A percentile compares a stretch with the other conserved stretches of the same genome.
Conservation (phyloP, 1,284 basidiomycete species). For the Coniferiporia weirii region DNA sequence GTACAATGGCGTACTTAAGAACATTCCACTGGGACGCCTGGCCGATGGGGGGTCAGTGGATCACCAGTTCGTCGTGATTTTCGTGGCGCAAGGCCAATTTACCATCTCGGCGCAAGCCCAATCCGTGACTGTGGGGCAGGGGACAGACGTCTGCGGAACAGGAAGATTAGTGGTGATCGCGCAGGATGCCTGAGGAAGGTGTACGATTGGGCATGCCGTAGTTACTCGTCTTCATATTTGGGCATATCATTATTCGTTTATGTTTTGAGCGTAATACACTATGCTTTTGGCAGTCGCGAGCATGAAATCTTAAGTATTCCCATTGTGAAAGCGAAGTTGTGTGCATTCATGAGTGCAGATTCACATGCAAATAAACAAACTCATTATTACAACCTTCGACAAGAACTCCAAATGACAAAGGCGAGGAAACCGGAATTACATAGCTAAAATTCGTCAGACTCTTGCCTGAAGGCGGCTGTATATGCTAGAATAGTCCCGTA, state of each 20-base stretch:
- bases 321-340: not conserved
- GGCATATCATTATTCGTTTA: constrained; percentile 11
- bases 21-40: constrained; percentile 56
- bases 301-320: not conserved
- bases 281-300: no score
- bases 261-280: not conserved
- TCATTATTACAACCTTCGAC: constrained; percentile 1
- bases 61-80: constrained; percentile 60
- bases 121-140: constrained; percentile 21
- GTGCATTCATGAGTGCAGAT: not conserved
- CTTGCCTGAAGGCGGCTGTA: constrained; percentile 76
- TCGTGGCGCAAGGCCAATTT: constrained; percentile 71
- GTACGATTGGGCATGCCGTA: not conserved
- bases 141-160: constrained; percentile 1
- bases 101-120: constrained; percentile 58
- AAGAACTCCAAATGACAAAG: not conserved
- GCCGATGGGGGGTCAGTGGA: constrained; percentile 46
- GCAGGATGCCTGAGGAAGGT: not conserved
- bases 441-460: constrained; percentile 26
- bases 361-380: not conserved
- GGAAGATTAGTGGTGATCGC: constrained; percentile 14
- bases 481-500: constrained; percentile 93
- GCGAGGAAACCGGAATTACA: not conserved
- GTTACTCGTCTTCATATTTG: not conserved
- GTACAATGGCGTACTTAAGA: constrained; percentile 59